These are phyloP conservation scores for Pisolithus sp. DNA, from an alignment of 768 basidiomycete genomes.

Conservation along the genomic window DNA sequence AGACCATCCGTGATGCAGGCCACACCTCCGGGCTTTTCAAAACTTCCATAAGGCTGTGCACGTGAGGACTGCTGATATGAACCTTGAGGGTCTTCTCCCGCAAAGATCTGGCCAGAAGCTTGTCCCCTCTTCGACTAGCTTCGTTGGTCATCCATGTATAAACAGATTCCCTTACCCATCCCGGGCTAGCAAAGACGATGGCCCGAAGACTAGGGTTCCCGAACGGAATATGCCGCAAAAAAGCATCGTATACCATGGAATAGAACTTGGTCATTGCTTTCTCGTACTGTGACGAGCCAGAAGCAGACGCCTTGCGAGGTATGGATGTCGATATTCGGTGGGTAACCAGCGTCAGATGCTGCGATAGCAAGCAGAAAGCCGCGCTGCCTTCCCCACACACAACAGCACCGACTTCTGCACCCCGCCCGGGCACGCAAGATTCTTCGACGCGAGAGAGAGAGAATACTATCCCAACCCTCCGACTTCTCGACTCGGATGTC, in stretches of 20 bases:
- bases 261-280: conserved; percentile 86
- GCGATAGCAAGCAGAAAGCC: conserved; percentile 88
- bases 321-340: conserved; percentile 86
- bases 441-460: conserved; percentile 77
- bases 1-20: not conserved
- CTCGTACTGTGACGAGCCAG: conserved; percentile 81
- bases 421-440: conserved; percentile 85
- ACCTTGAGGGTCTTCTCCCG: conserved; percentile 86
- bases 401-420: conserved; percentile 93
- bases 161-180: conserved; percentile 89
- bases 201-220: conserved; percentile 65
- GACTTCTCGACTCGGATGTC: conserved; percentile 84
- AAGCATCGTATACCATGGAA: conserved; percentile 75
- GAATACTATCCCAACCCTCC: conserved; percentile 90
- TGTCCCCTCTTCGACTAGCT: conserved; percentile 76
- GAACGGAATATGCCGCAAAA: conserved; percentile 88
- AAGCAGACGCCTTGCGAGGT: conserved; percentile 84
- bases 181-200: conserved; percentile 94
- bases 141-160: conserved; percentile 79
- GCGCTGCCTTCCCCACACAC: conserved; percentile 96
- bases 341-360: conserved; percentile 93
- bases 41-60: conserved; percentile 92
- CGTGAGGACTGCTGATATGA: conserved; percentile 89
- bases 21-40: conserved; percentile 88
- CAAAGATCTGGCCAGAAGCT: conserved; percentile 64